phyloP scores from a whole-genome alignment of 768 basidiomycete genomes.

The Tricholoma sp. region DNA sequence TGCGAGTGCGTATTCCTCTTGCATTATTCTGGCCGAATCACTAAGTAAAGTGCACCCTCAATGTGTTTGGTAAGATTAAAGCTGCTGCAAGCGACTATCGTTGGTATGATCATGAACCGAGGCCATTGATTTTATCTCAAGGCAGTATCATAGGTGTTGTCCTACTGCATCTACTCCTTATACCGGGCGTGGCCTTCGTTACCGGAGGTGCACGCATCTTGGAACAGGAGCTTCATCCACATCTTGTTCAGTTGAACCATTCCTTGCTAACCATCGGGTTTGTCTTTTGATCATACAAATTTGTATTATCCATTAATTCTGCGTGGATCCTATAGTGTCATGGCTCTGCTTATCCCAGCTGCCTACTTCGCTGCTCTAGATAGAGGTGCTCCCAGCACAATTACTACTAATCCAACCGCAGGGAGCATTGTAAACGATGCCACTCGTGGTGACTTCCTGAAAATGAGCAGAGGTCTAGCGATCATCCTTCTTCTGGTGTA shows the following conservation, averaged over 20 bases:
- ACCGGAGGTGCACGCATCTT: no score
- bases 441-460: conserved; percentile 43
- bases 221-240: no score
- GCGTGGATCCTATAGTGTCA: conserved; percentile 35
- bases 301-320: not conserved
- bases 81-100: conserved; percentile 64
- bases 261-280: no score
- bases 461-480: conserved; percentile 63
- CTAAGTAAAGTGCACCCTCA: not conserved
- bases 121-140: not conserved
- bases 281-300: not conserved
- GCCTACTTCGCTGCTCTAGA: conserved; percentile 63
- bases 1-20: conserved; percentile 53
- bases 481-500: conserved; percentile 59
- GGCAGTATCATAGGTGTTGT: conserved; percentile 46
- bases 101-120: conserved; percentile 33
- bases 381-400: conserved; percentile 18
- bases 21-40: not conserved
- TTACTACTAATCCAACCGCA: conserved; percentile 14
- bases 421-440: conserved; percentile 33
- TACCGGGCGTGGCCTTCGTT: no score
- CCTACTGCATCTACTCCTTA: conserved; percentile 30
- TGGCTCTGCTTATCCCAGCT: conserved; percentile 59
- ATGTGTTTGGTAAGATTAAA: conserved; percentile 37
- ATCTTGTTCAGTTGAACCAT: no score